These are phyloP conservation scores for Binderoboletus segoi DNA, from an alignment of 1,284 basidiomycete species.

Conservation along the genomic window DNA sequence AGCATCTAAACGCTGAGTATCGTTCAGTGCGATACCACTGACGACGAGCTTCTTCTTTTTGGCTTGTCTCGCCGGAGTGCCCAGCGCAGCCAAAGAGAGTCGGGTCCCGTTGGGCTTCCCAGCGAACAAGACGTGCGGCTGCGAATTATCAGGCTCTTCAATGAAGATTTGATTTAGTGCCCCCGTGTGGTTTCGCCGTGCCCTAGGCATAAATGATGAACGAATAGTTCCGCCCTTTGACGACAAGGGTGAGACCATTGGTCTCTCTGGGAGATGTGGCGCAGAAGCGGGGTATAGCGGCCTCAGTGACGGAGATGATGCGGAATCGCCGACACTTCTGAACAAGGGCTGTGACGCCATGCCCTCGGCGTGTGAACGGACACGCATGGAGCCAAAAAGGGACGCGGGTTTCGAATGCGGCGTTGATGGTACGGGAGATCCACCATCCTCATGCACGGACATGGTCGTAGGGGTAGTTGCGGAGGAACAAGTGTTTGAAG, in stretches of 20 bases:
- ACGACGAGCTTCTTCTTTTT: constrained; percentile 59
- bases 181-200: constrained; percentile 16
- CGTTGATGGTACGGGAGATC: constrained; percentile 39
- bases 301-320: constrained; percentile 42
- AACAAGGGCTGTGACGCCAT: constrained; percentile 34
- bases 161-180: constrained; percentile 35
- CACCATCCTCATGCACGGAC: constrained; percentile 29
- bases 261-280: constrained; percentile 39
- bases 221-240: constrained; percentile 28
- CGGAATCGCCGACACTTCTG: constrained; percentile 25
- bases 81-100: constrained; percentile 49
- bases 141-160: constrained; percentile 36
- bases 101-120: constrained; percentile 40
- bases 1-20: constrained; percentile 54
- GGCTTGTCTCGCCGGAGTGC: constrained; percentile 41
- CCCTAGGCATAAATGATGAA: constrained; percentile 28
- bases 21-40: constrained; percentile 53
- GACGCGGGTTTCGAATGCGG: constrained; percentile 48
- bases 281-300: constrained; percentile 42
- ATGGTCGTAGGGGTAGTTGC: constrained; percentile 44
- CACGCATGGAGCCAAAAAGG: constrained; percentile 52
- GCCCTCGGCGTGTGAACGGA: constrained; percentile 40
- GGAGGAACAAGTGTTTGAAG: constrained; percentile 58
- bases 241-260: constrained; percentile 20
- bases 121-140: constrained; percentile 36